phyloP scores from a whole-genome alignment of 1,284 basidiomycete species.

The Sporisorium graminicola region DNA sequence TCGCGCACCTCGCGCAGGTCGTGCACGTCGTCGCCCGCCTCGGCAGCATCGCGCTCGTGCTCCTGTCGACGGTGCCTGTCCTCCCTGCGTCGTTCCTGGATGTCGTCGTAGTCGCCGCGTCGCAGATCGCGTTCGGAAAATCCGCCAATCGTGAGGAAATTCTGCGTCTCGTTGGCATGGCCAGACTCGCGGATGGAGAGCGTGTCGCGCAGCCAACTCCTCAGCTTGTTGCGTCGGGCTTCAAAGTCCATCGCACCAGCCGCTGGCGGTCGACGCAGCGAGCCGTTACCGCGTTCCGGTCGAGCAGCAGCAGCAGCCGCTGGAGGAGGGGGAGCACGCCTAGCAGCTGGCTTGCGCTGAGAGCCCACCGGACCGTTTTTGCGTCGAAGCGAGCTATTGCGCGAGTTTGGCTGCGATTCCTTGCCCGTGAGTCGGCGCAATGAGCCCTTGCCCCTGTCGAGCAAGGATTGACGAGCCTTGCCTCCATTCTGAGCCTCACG shows the following conservation, averaged over 20 bases:
- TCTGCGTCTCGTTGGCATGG: conserved; percentile 59
- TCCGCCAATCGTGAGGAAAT: conserved; percentile 60
- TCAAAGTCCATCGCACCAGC: conserved; percentile 55
- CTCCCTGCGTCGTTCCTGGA: conserved; percentile 54
- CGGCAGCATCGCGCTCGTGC: conserved; percentile 58
- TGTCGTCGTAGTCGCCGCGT: conserved; percentile 52
- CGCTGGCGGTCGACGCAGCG: conserved; percentile 31
- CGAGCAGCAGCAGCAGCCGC: background rate
- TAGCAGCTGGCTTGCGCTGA: conserved; percentile 6
- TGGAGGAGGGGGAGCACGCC: conserved; percentile 9
- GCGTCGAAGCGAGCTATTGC: conserved; percentile 30
- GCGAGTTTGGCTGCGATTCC: conserved; percentile 21
- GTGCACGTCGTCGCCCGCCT: conserved; percentile 63
- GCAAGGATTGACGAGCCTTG: conserved; percentile 30
- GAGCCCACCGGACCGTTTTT: conserved; percentile 26
- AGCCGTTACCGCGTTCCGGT: conserved; percentile 15
- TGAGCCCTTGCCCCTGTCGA: conserved; percentile 36
- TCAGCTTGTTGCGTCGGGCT: conserved; percentile 60
- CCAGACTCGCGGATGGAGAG: conserved; percentile 62
- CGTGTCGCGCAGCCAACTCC: conserved; percentile 66
- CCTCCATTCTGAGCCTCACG: conserved; percentile 10
- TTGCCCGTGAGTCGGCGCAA: conserved; percentile 30
- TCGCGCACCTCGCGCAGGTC: conserved; percentile 61
- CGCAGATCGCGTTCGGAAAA: conserved; percentile 58
- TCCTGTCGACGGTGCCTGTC: conserved; percentile 60